These are phyloP conservation scores for Cladochytrium replicatum DNA, from an alignment of 192 early-diverging fungal genomes.

Conservation along the genomic window DNA sequence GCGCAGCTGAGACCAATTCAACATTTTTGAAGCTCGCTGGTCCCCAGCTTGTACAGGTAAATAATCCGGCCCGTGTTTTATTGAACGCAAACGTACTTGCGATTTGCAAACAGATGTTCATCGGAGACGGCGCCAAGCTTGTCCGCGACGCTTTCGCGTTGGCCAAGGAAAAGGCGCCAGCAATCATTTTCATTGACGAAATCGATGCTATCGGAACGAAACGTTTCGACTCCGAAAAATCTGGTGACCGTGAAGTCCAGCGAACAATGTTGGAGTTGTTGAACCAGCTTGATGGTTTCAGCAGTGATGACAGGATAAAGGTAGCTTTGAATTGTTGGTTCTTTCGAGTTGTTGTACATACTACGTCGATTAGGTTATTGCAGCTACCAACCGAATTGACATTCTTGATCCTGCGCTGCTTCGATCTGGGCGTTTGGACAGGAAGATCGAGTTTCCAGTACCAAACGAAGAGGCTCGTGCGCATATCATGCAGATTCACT, in stretches of 20 bases:
- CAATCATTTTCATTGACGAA: conserved; percentile 99
- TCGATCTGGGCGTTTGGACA: conserved; percentile 88
- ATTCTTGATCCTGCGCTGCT: conserved; percentile 92
- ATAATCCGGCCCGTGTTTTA: neutral
- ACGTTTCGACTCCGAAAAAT: conserved; percentile 94
- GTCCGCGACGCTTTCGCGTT: conserved; percentile 94
- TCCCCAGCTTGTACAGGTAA: conserved; percentile 82
- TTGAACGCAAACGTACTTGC: neutral
- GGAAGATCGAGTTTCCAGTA: conserved; percentile 97
- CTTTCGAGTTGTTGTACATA: conserved; percentile 81
- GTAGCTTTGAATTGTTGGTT: conserved; percentile 47
- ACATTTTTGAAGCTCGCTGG: conserved; percentile 94
- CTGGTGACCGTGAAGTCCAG: conserved; percentile 97
- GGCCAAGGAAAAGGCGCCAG: conserved; percentile 96
- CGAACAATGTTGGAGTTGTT: conserved; percentile 98
- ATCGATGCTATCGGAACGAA: conserved; percentile 98
- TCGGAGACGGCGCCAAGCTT: conserved; percentile 81
- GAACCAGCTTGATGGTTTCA: conserved; percentile 96
- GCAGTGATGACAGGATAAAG: conserved; percentile 92
- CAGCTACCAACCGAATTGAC: conserved; percentile 97
- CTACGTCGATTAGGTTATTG: conserved; percentile 77
- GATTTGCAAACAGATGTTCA: conserved; percentile 86
- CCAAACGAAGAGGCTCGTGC: conserved; percentile 94
- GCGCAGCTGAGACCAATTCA: conserved; percentile 93
- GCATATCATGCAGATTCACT: conserved; percentile 94